A percentile compares a stretch with the other conserved stretches of the same genome.
phyloP scores from a whole-genome alignment of 108 stramenopile genomes.

The Cyclotella cryptica region DNA sequence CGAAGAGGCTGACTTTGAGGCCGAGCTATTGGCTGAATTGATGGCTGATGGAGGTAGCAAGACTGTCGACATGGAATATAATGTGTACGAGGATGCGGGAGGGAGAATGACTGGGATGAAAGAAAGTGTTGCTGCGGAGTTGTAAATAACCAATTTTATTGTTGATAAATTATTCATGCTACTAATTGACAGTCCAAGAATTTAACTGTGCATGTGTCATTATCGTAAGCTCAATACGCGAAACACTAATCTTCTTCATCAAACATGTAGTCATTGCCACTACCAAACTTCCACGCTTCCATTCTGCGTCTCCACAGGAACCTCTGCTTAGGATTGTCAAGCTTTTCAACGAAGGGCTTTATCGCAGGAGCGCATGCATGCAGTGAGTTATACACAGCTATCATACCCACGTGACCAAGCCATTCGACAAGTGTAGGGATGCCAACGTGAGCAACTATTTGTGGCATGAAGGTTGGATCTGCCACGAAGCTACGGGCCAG shows the following conservation, averaged over 20 bases:
- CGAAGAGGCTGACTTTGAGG: conserved; percentile 86
- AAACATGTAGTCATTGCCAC: conserved; percentile 83
- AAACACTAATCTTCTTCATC: conserved; percentile 12
- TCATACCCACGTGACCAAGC: conserved; percentile 85
- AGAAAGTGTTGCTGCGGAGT: conserved; percentile 70
- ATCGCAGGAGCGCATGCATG: conserved; percentile 58
- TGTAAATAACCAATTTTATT: conserved; percentile 42
- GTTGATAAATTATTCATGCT: too few relatives aligned
- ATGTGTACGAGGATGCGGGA: conserved; percentile 86
- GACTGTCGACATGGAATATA: conserved; percentile 56
- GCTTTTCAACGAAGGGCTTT: conserved; percentile 54
- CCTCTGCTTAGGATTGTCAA: conserved; percentile 39
- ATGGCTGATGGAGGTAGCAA: conserved; percentile 56
- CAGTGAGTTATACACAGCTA: conserved; percentile 69
- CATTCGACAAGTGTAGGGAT: conserved; percentile 78
- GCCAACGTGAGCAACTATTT: conserved; percentile 83
- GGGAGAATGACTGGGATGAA: conserved; percentile 81
- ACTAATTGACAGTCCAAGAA: too few relatives aligned
- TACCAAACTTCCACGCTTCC: conserved; percentile 85
- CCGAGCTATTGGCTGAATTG: conserved; percentile 85
- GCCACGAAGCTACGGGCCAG: conserved; percentile 72
- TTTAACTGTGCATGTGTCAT: too few relatives aligned
- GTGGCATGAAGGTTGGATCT: conserved; percentile 85
- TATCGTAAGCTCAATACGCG: neutral
- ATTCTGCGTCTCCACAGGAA: conserved; percentile 55